Evolutionary conservation across 1,284 basidiomycete species (phyloP).

Genomic region (Cutaneotrichosporon dermatis): DNA sequence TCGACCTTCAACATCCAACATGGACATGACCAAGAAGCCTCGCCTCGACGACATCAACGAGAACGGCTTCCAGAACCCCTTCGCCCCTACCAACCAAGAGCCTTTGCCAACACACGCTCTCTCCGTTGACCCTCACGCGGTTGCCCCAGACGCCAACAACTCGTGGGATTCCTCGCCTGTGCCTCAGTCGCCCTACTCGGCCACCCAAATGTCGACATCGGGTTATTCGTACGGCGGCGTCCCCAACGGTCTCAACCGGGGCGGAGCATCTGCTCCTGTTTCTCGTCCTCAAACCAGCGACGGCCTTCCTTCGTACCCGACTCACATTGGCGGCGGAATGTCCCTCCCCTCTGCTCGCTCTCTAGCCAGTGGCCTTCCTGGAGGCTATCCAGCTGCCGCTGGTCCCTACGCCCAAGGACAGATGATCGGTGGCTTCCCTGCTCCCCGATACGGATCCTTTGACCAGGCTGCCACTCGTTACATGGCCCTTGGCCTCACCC

Average conservation of each 20-base stretch:
- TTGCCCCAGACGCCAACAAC: constrained; percentile 6
- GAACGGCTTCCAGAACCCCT: constrained; percentile 13
- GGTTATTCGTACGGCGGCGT: neutral
- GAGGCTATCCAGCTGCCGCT: constrained; percentile 3
- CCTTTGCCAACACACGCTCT: neutral
- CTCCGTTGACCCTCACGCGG: constrained; percentile 28
- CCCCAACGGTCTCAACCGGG: neutral
- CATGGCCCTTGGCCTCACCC: constrained; percentile 3
- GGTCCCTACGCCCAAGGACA: constrained; percentile 8
- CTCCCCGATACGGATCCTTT: constrained; percentile 29
- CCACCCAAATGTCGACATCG: constrained; percentile 1
- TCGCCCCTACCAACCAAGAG: constrained; percentile 1
- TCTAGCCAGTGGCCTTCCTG: constrained; percentile 25
- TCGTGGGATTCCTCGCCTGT: constrained; percentile 2
- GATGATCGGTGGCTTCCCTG: constrained; percentile 7
- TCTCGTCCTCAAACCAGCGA: constrained; percentile 29
- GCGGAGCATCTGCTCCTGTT: neutral
- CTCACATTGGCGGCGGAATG: constrained; percentile 18
- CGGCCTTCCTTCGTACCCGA: constrained; percentile 35
- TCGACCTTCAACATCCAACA: constrained; percentile 34
- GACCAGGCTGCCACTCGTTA: constrained; percentile 19
- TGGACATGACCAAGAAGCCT: neutral
- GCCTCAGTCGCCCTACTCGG: constrained; percentile 19
- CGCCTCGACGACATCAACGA: neutral
- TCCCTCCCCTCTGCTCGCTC: constrained; percentile 35